These are phyloP conservation scores for Solidago caesia DNA, from an alignment of 129 eudicot genomes.

Conservation along the genomic window DNA sequence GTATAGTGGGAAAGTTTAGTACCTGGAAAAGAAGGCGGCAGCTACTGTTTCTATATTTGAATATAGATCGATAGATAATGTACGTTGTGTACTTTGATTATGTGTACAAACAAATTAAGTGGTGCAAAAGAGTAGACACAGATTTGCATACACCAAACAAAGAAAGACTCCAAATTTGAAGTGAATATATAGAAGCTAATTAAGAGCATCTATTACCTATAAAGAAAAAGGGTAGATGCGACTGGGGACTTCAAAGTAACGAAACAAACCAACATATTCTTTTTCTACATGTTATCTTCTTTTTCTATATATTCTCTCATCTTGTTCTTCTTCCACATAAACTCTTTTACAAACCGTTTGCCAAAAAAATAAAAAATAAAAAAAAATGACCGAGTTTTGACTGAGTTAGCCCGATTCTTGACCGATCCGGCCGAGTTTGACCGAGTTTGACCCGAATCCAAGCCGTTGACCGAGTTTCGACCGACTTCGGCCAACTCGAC, in stretches of 20 bases:
- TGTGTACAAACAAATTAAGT: not conserved
- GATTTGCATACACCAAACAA: conserved; percentile 8
- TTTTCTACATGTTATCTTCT: too few relatives aligned
- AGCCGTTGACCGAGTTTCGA: too few relatives aligned
- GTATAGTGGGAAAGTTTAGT: not conserved
- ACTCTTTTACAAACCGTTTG: too few relatives aligned
- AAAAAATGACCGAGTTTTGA: too few relatives aligned
- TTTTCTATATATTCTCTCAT: too few relatives aligned
- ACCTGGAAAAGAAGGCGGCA: not conserved
- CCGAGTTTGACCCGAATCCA: too few relatives aligned
- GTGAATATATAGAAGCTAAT: not conserved
- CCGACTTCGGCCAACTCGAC: too few relatives aligned
- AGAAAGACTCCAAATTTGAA: conserved; percentile 16
- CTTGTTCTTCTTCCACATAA: too few relatives aligned
- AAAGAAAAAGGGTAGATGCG: not conserved
- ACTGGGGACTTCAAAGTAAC: not conserved
- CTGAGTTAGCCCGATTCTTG: too few relatives aligned
- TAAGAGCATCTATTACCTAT: not conserved
- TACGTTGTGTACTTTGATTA: not conserved
- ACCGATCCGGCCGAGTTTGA: too few relatives aligned
- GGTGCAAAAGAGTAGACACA: not conserved
- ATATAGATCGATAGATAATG: not conserved
- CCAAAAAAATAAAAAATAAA: too few relatives aligned
- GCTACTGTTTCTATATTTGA: not conserved
- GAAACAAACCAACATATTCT: not conserved